Evolutionary conservation across 371 early-diverging fungal genomes (phyloP).

Genomic region (Entomophthora muscae): DNA sequence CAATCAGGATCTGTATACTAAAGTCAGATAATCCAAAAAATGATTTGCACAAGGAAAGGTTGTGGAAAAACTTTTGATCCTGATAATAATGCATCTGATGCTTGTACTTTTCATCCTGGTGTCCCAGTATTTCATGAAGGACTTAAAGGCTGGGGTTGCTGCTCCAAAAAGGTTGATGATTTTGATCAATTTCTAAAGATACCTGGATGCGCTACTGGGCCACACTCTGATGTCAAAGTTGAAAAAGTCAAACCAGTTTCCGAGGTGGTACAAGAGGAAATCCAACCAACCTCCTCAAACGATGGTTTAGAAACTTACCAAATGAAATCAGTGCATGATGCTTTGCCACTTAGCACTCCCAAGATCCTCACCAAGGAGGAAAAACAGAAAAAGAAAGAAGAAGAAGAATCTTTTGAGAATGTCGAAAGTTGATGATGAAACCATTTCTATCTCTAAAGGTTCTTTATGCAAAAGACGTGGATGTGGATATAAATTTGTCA

Average conservation of each 20-base stretch:
- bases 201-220: constrained; percentile 54
- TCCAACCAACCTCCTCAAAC: constrained; percentile 11
- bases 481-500: constrained; percentile 49
- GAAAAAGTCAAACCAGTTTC: constrained; percentile 9
- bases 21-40: no score
- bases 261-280: constrained; percentile 11
- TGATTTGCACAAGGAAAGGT: constrained; percentile 49
- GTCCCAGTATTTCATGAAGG: constrained; percentile 84
- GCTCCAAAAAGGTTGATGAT: constrained; percentile 73
- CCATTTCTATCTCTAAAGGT: constrained; percentile 55
- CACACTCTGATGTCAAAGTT: constrained; percentile 34
- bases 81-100: constrained; percentile 23
- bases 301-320: constrained; percentile 13
- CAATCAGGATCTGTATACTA: no score
- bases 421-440: constrained; percentile 19
- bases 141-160: constrained; percentile 78
- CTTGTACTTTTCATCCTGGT: constrained; percentile 77
- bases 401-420: constrained; percentile 10
- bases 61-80: constrained; percentile 61
- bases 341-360: constrained; percentile 9
- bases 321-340: constrained; percentile 9
- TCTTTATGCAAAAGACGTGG: constrained; percentile 68
- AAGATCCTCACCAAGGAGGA: constrained; percentile 2
- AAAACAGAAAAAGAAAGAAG: constrained; percentile 3
- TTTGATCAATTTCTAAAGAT: constrained; percentile 95